These are phyloP conservation scores for Cercospora citrullina DNA, from an alignment of 2,329 filamentous ascomycete genomes.

Conservation along the genomic window DNA sequence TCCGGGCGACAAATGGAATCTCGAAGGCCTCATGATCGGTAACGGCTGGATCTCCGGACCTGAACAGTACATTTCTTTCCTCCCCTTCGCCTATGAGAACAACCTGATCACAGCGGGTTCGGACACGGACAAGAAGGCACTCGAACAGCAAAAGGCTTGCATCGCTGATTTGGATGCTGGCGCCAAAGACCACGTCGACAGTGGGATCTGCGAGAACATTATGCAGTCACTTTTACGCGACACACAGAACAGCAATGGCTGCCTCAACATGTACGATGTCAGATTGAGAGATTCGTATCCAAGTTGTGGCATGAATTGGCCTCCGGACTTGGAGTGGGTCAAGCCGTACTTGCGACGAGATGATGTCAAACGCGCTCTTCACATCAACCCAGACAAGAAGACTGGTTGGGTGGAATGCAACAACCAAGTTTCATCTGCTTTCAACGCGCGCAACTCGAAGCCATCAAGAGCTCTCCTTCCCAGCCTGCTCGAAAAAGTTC, in stretches of 20 bases:
- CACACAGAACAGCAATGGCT: conserved; percentile 61
- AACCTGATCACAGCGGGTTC: conserved; percentile 69
- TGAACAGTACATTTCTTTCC: conserved; percentile 87
- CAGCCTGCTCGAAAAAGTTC: conserved; percentile 71
- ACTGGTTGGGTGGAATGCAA: conserved; percentile 92
- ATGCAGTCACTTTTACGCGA: conserved; percentile 69
- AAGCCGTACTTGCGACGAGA: conserved; percentile 79
- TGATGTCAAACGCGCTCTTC: conserved; percentile 78
- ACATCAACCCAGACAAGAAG: conserved; percentile 77
- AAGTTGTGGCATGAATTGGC: conserved; percentile 97
- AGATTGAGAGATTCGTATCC: conserved; percentile 77
- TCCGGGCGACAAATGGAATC: conserved; percentile 63
- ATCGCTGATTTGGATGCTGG: conserved; percentile 60
- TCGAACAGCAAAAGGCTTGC: conserved; percentile 70
- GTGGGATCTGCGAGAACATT: conserved; percentile 71
- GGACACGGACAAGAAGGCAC: conserved; percentile 65
- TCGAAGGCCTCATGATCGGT: conserved; percentile 86
- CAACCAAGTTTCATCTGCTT: conserved; percentile 71
- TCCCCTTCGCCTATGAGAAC: conserved; percentile 76
- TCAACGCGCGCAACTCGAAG: conserved; percentile 68
- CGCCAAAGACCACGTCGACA: conserved; percentile 63
- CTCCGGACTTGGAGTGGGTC: conserved; percentile 75
- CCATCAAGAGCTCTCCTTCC: conserved; percentile 76
- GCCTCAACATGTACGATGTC: conserved; percentile 96
- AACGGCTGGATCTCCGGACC: conserved; percentile 95